These are phyloP conservation scores for Phytopythium oedochilum DNA, from an alignment of 352 stramenopile genomes.

Conservation along the genomic window DNA sequence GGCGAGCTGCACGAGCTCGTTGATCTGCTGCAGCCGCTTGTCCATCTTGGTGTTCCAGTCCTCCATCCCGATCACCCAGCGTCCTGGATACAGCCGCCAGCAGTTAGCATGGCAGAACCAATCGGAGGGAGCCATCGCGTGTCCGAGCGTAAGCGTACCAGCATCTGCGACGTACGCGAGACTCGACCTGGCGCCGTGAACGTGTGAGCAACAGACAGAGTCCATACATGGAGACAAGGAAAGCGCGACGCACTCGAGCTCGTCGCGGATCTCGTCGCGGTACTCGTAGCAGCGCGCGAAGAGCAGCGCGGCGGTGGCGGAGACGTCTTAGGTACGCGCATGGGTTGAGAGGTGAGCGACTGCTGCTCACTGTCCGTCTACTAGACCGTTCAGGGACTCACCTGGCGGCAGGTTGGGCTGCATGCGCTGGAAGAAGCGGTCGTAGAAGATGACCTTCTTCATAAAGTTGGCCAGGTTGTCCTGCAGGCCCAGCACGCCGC, in stretches of 20 bases:
- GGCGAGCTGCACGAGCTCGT: constrained; percentile 71
- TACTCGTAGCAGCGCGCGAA: constrained; percentile 83
- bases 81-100: constrained; percentile 15
- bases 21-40: constrained; percentile 74
- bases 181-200: constrained; percentile 35
- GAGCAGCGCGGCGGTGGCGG: constrained; percentile 43
- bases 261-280: constrained; percentile 73
- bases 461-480: constrained; percentile 82
- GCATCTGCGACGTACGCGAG: constrained; percentile 68
- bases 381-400: constrained; percentile 8
- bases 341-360: too few species aligned
- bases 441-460: constrained; percentile 85
- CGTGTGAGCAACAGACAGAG: too few species aligned
- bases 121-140: too few species aligned
- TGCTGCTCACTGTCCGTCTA: too few species aligned
- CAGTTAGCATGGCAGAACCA: not conserved
- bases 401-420: constrained; percentile 48
- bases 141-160: constrained; percentile 9
- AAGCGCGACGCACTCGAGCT: constrained; percentile 55
- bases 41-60: constrained; percentile 89
- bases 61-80: constrained; percentile 79
- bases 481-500: constrained; percentile 68
- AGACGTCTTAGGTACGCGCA: constrained; percentile 24
- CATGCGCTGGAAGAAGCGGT: constrained; percentile 78
- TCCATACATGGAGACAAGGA: not conserved